Base-by-base conservation (phyloP, 805 yeast species). In the Danielozyma ontarioensis region DNA sequence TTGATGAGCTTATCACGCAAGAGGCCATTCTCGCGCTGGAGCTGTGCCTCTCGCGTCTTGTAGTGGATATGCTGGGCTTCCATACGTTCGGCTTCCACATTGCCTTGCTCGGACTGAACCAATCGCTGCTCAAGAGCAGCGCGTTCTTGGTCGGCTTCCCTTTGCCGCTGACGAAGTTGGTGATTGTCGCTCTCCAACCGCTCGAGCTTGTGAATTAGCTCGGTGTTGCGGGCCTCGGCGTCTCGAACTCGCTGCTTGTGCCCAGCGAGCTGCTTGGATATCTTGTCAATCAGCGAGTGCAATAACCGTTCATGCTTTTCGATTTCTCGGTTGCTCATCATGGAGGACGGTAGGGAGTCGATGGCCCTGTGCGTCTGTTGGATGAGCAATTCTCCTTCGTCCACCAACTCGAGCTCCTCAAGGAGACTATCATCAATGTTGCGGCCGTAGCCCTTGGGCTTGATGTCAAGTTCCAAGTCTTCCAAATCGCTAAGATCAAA, bases 1-100 rank as follows among this genome's bases (percentile, higher is more conserved):
- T 63, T 63, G 28, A 47, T 45, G 31, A 63, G 50, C 36, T 63
- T 63, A 17, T 48, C 50, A 14, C 67, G 45, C 18, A 63, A 44
- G 17, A 62, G 44, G 14, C 42, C 52, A 29, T 56, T 60, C 32
- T 62, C 68, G 24, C 45, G 38, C 23, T 31, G 35, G 31, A 55
- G 35, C 13, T 44, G 50, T 5, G 51, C 39, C 17, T 50, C 35
- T 21, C 46, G 46, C n/a, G n/a, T n/a, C n/a, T n/a, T n/a, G n/a
- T n/a, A n/a, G n/a, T n/a, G n/a, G n/a, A n/a, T n/a, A n/a, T n/a
- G n/a, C n/a, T n/a, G n/a, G n/a, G n/a, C n/a, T n/a, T n/a, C n/a
- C n/a, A n/a, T n/a, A n/a, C n/a, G n/a, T n/a, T n/a, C n/a, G n/a
- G n/a, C n/a, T n/a, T n/a, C n/a, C n/a, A n/a, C n/a, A n/a, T n/a